Percentiles rank a stretch among this genome's conserved stretches.
Evolutionary conservation across 352 stramenopile genomes (phyloP).

Genomic region (Globisporangium paddicum): DNA sequence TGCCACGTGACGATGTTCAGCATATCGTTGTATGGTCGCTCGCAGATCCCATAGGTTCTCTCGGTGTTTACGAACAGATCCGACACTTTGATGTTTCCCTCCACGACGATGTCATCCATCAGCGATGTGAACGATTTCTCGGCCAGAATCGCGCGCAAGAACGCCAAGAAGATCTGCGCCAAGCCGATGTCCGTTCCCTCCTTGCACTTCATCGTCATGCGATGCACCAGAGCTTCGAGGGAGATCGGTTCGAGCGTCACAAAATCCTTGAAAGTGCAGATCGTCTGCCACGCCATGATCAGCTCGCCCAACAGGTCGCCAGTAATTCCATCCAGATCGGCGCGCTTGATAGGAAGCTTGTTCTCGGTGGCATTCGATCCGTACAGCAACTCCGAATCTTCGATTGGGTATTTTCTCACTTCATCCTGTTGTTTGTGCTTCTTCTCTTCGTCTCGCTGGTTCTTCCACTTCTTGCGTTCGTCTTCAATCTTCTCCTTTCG

Average conservation of each 20-base stretch:
- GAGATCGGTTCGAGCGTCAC: slow-evolving; percentile 54
- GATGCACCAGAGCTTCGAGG: slow-evolving; percentile 51
- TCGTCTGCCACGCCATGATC: slow-evolving; percentile 77
- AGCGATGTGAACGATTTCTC: slow-evolving; percentile 79
- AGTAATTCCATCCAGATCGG: slow-evolving; percentile 44
- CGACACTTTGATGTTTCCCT: slow-evolving; percentile 77
- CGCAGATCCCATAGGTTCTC: slow-evolving; percentile 71
- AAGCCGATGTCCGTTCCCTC: slow-evolving; percentile 42
- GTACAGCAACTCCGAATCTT: slow-evolving; percentile 59
- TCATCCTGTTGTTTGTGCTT: slow-evolving; percentile 51
- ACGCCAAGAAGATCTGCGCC: slow-evolving; percentile 66
- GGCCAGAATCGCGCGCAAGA: slow-evolving; percentile 61
- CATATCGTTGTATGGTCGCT: slow-evolving; percentile 62
- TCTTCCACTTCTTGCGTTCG: slow-evolving; percentile 38
- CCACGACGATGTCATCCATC: slow-evolving; percentile 71
- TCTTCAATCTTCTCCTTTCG: slow-evolving; percentile 40
- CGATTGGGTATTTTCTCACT: slow-evolving; percentile 62
- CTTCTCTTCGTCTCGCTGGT: slow-evolving; percentile 59
- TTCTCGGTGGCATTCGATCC: slow-evolving; percentile 26
- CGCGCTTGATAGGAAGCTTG: slow-evolving; percentile 29
- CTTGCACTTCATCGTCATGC: slow-evolving; percentile 40
- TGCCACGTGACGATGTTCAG: slow-evolving; percentile 81
- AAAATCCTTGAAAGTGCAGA: slow-evolving; percentile 72
- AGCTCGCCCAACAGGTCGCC: slow-evolving; percentile 64
- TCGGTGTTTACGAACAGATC: slow-evolving; percentile 72